Conservation (phyloP, 495 filamentous ascomycete genomes). For the Trichoderma virens region DNA sequence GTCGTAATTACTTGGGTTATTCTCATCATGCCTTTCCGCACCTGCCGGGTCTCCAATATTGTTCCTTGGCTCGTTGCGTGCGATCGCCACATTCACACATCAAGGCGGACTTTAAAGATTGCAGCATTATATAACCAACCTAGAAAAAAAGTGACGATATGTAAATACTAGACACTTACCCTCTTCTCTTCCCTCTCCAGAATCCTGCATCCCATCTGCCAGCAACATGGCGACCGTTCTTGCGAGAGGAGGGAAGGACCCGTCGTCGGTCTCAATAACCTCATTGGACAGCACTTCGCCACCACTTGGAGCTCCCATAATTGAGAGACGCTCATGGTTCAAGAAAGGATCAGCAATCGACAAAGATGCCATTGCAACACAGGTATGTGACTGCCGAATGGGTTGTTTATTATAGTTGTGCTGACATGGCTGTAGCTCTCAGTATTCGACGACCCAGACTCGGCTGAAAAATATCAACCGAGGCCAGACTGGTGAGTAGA, state of each 20-base stretch:
- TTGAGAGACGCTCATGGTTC: neutral
- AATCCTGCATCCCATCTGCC: neutral
- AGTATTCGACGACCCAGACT: neutral
- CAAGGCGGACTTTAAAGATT: neutral
- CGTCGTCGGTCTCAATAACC: neutral
- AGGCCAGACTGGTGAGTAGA: neutral
- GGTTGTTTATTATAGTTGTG: neutral
- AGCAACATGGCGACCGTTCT: neutral
- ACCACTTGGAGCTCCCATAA: neutral
- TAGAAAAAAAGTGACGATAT: neutral
- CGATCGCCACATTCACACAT: neutral
- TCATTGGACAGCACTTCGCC: neutral
- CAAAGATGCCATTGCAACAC: neutral
- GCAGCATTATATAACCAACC: neutral
- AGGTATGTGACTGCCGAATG: neutral
- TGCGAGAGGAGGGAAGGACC: neutral
- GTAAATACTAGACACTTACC: neutral
- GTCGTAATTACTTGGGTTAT: conserved; percentile 2
- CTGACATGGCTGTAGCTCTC: neutral
- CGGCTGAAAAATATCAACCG: neutral
- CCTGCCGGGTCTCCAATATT: neutral
- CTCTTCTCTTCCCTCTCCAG: neutral
- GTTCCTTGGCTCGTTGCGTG: conserved; percentile 2
- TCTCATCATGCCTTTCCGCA: neutral
- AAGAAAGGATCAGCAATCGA: neutral